These are phyloP conservation scores for Penicillium silybi DNA, from an alignment of 495 filamentous ascomycete species.

Conservation along the genomic window DNA sequence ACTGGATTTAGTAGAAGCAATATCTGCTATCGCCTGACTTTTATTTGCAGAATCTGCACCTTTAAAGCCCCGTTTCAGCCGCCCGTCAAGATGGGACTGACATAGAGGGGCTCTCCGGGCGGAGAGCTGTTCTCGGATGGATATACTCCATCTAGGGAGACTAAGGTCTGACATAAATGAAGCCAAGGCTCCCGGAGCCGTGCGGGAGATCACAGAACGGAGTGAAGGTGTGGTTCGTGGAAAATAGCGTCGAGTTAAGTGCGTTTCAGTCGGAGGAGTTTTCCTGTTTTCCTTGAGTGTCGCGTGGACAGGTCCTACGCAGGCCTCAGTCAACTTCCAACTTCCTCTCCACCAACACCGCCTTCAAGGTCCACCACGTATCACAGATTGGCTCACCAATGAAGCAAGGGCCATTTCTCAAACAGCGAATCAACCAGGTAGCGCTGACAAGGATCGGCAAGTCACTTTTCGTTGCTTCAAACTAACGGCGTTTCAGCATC, in stretches of 20 bases:
- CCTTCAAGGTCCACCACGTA: no score
- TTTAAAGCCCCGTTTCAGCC: slow-evolving; percentile 2
- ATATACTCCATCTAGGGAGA: slow-evolving; percentile 4
- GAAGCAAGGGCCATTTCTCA: slow-evolving; percentile 13
- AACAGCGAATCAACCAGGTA: slow-evolving; percentile 9
- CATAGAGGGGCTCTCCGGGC: neutral
- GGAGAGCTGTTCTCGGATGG: neutral
- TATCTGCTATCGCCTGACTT: neutral
- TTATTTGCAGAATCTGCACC: neutral
- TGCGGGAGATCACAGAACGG: neutral
- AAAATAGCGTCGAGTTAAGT: neutral
- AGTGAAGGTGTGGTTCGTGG: neutral
- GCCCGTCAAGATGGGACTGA: neutral
- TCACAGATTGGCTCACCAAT: slow-evolving; percentile 9
- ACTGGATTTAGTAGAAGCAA: neutral
- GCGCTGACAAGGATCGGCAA: slow-evolving; percentile 9
- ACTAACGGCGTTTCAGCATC: slow-evolving; percentile 15
- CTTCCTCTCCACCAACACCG: no score
- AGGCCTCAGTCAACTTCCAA: no score
- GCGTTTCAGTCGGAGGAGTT: neutral
- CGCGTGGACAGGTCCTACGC: neutral
- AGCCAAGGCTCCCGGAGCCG: slow-evolving; percentile 6
- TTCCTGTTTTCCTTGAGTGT: neutral
- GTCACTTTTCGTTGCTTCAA: slow-evolving; percentile 8
- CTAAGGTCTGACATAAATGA: slow-evolving; percentile 21